Conservation (phyloP, 169 alveolate species). For the Besnoitia besnoiti region DNA sequence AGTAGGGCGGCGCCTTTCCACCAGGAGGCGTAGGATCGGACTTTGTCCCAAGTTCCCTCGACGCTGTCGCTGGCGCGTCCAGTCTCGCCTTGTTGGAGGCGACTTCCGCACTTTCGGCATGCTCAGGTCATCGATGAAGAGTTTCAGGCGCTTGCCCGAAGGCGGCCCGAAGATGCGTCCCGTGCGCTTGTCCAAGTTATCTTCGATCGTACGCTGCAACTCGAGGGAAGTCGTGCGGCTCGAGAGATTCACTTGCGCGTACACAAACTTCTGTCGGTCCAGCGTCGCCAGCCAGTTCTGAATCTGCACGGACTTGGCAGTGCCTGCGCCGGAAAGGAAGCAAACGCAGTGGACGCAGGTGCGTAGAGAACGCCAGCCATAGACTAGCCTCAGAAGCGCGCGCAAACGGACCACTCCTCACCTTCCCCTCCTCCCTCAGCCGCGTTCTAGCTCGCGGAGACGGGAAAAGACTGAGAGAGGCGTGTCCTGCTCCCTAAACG, state of each 20-base stretch:
- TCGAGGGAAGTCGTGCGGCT: slow-evolving; percentile 91
- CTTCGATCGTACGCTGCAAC: slow-evolving; percentile 88
- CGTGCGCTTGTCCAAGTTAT: slow-evolving; percentile 90
- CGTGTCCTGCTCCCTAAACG: neutral
- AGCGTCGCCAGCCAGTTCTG: slow-evolving; percentile 81
- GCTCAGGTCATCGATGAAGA: slow-evolving; percentile 93
- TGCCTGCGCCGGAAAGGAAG: slow-evolving; percentile 80
- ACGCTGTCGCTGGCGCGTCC: no score
- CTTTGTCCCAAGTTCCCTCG: neutral
- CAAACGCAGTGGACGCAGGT: no score
- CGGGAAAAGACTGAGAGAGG: neutral
- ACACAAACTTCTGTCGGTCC: slow-evolving; percentile 73
- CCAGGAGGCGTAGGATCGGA: no score
- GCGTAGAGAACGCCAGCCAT: no score
- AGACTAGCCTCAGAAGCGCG: no score
- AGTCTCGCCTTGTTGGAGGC: neutral
- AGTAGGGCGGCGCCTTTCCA: no score
- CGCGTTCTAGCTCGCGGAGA: no score
- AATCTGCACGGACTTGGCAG: slow-evolving; percentile 91
- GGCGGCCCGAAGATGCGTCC: slow-evolving; percentile 92
- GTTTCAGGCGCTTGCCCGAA: slow-evolving; percentile 88
- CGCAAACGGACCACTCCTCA: no score
- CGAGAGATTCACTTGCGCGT: slow-evolving; percentile 90
- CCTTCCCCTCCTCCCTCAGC: no score
- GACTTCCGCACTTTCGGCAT: slow-evolving; percentile 84